Evolutionary conservation across 768 basidiomycete genomes (phyloP), one percentile per base, ranked within the genome.

Genomic region (Floccularia luteovirens): DNA sequence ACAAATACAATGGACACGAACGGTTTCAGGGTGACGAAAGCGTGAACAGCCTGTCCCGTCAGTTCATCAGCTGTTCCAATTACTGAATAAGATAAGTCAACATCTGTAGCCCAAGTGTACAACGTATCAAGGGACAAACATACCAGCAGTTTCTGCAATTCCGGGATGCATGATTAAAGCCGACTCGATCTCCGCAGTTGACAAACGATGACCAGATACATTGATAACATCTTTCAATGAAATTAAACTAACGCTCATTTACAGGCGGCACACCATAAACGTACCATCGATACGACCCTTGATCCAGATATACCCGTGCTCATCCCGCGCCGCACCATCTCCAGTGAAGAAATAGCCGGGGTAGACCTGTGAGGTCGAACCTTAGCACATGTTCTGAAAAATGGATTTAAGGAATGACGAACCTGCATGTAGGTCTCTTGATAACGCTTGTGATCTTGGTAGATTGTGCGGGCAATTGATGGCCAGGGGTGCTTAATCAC

Each of bases 261-360:
- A 4, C 16, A 41, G n/a, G 31, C n/a, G 39, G 36, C 19, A 13
- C 41, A 39, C n/a, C 30, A 37, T 41, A 39, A 3, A 48, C 72
- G 63, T 48, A 72, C 86, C 92, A 60, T 99, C 96, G 36, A 98
- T 78, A 49, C 96, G 80, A 38, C 94, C 96, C 62, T 91, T 91
- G 63, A 99, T 97, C 94, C 96, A 98, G 57, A 94, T 87, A 66
- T 99, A 98, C 1, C 94, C 96, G 50, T 98, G 81, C 48, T 84
- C 79, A 55, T 98, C 96, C 16, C 94, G 77, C 11, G 85, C 84
- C 21, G 93, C 94, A 31, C 94, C 96, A 52, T 99, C 94, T 17
- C 96, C 96, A n/a, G 94, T 98, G 64, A 86, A 96, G 74, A 90
- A 98, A 57, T 72, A 67, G 5, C 93, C 93, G 4, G 89, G 87